phyloP scores from a whole-genome alignment of 768 basidiomycete species.

The Leccinum olivaceopallidum region DNA sequence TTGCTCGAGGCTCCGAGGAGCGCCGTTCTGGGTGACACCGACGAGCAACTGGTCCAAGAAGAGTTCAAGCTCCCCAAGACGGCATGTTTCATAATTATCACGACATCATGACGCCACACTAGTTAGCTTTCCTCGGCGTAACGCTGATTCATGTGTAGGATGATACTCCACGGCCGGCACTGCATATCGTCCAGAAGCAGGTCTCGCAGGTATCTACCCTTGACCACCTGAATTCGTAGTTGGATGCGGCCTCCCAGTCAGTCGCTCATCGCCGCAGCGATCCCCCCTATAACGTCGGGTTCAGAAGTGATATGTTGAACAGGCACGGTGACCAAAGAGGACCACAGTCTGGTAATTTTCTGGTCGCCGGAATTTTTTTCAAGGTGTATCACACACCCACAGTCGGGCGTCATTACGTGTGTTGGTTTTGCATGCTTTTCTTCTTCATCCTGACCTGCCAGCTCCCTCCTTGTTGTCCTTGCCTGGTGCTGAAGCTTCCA shows the following conservation, averaged over 20 bases:
- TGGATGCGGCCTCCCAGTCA: conserved; percentile 59
- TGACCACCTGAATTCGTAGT: conserved; percentile 62
- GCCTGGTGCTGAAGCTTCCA: conserved; percentile 36
- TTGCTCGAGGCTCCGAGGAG: not conserved
- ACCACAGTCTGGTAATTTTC: conserved; percentile 38
- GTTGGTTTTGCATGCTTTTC: conserved; percentile 70
- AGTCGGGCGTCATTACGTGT: conserved; percentile 63
- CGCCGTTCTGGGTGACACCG: conserved; percentile 12
- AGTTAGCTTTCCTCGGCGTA: not conserved
- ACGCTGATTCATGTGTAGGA: conserved; percentile 38
- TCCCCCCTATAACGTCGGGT: conserved; percentile 60
- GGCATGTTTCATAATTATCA: conserved; percentile 46
- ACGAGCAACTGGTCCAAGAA: conserved; percentile 20
- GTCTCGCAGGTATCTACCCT: conserved; percentile 52
- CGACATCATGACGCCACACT: conserved; percentile 32
- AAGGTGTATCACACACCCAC: conserved; percentile 37
- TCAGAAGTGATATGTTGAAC: conserved; percentile 57
- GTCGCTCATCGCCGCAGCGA: conserved; percentile 66
- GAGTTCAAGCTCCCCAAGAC: conserved; percentile 50
- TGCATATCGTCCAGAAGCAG: conserved; percentile 58
- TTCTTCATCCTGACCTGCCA: conserved; percentile 68
- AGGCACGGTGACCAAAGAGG: conserved; percentile 50
- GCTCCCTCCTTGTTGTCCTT: conserved; percentile 61
- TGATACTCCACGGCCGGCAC: conserved; percentile 53
- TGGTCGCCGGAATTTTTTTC: conserved; percentile 43